Percentiles rank a stretch among this genome's conserved stretches.
These are phyloP conservation scores for Clarkia xantiana DNA, from an alignment of 345 rosid species.

Conservation along the genomic window DNA sequence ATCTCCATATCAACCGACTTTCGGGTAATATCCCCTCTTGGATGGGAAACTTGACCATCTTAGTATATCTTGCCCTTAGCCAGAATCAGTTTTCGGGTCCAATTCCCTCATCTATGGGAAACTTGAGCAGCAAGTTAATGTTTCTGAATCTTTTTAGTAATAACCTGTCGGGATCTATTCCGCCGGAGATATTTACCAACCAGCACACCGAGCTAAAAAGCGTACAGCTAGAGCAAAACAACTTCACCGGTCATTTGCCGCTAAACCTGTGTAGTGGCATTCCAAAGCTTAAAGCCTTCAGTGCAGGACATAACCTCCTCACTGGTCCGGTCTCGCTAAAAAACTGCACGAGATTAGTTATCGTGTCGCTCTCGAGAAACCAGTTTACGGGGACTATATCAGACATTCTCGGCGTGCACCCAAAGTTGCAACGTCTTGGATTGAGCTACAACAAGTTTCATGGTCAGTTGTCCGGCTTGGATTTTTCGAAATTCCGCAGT, in stretches of 20 bases:
- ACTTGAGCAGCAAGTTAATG: not conserved
- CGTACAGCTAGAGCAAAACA: not conserved
- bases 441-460: constrained; percentile 5
- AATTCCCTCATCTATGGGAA: not conserved
- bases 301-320: not conserved
- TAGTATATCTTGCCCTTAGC: constrained; percentile 6
- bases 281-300: not conserved
- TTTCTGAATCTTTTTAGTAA: not conserved
- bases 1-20: no score
- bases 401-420: constrained; percentile 7
- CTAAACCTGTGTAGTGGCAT: constrained; percentile 4
- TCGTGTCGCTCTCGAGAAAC: constrained; percentile 5
- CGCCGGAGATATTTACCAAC: constrained; percentile 6
- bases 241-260: constrained; percentile 10
- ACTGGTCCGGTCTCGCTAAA: constrained; percentile 8
- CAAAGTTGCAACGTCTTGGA: constrained; percentile 4
- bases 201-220: not conserved
- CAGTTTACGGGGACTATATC: constrained; percentile 1
- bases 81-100: constrained; percentile 12
- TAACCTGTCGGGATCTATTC: constrained; percentile 3
- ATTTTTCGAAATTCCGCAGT: not conserved
- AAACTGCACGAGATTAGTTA: constrained; percentile 9
- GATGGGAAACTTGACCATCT: constrained; percentile 12
- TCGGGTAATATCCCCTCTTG: no score
- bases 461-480: not conserved